Evolutionary conservation across 352 stramenopile genomes (phyloP), one percentile per base, ranked within the genome.

Genomic region (Globisporangium uncinulatum): DNA sequence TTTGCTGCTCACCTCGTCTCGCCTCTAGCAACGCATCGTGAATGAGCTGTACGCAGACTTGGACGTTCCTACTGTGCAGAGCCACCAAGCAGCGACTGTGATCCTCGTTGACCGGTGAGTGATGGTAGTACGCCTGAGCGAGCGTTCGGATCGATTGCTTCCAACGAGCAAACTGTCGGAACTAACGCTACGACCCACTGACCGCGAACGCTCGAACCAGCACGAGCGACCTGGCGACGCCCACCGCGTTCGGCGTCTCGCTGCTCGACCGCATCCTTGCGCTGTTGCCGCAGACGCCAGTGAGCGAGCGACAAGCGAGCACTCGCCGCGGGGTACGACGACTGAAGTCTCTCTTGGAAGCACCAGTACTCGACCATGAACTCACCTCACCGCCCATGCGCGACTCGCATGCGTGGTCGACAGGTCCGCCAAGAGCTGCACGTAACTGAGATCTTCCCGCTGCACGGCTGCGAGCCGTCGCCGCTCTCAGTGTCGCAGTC

Each of bases 261-360:
- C 63, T 92, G 37, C 69, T 92, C 21, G 83, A 92, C 63, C 70
- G 76, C 4, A 72, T 92, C 20, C 73, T 92, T 15, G 67, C 72
- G 6, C 54, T 87, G 21, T 57, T 92, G 9, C 83, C 83, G 2
- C 79, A 89, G 55, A 78, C 73, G 0, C 69, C 74, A 17, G 32
- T 24, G 44, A 43, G 7, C 21, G n/a, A 51, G 24, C 49, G 3
- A 51, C 47, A 17, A 14, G 20, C 15, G 29, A 37, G 47, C 24
- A n/a, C 31, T 14, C n/a, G 29, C 31, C 15, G 21, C 41, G 24
- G 60, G 31, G 55, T 61, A 65, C 39, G 39, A 17, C 65, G 21
- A 53, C 55, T 74, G 0, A 59, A 24, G 54, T 57, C 14, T 42
- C 44, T 19, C n/a, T 29, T 29, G 24, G 24, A 29, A 4, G 4